phyloP scores from a whole-genome alignment of 2,329 filamentous ascomycete genomes.

The Elsinoe fawcettii region DNA sequence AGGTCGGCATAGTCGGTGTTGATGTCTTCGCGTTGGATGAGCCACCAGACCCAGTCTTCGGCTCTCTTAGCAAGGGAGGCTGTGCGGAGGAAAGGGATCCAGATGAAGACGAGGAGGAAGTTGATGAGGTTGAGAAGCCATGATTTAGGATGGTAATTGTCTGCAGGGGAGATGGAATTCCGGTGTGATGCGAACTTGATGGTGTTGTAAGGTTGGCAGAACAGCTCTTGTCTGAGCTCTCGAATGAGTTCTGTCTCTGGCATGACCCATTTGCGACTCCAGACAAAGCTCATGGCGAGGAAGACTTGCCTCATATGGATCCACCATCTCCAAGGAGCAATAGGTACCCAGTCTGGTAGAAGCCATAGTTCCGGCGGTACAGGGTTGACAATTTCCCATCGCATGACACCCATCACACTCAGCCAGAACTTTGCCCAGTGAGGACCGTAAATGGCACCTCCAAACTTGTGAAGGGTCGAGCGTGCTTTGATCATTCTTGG shows the following conservation, averaged over 20 bases:
- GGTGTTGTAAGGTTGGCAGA: constrained; percentile 65
- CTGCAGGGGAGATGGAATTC: constrained; percentile 68
- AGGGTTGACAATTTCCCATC: constrained; percentile 92
- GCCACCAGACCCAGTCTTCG: constrained; percentile 71
- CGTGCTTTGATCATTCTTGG: constrained; percentile 79
- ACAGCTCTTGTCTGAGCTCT: constrained; percentile 70
- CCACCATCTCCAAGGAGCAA: constrained; percentile 83
- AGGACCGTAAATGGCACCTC: constrained; percentile 73
- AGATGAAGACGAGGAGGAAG: constrained; percentile 70
- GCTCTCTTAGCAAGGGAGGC: constrained; percentile 59
- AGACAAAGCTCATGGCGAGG: constrained; percentile 82
- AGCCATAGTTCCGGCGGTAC: constrained; percentile 87
- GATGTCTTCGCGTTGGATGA: constrained; percentile 83
- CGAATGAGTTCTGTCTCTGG: constrained; percentile 58
- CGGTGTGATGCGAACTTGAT: constrained; percentile 73
- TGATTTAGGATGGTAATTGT: constrained; percentile 91
- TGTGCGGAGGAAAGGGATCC: constrained; percentile 67
- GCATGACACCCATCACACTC: constrained; percentile 68
- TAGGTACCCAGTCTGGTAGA: constrained; percentile 28
- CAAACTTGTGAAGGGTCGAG: constrained; percentile 71
- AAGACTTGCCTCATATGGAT: constrained; percentile 98
- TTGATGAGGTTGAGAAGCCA: constrained; percentile 74
- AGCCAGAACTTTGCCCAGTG: constrained; percentile 99
- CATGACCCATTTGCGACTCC: constrained; percentile 72
- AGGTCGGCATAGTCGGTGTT: constrained; percentile 84